Conservation (phyloP, 192 early-diverging fungal species). For the Coemansia erecta region DNA sequence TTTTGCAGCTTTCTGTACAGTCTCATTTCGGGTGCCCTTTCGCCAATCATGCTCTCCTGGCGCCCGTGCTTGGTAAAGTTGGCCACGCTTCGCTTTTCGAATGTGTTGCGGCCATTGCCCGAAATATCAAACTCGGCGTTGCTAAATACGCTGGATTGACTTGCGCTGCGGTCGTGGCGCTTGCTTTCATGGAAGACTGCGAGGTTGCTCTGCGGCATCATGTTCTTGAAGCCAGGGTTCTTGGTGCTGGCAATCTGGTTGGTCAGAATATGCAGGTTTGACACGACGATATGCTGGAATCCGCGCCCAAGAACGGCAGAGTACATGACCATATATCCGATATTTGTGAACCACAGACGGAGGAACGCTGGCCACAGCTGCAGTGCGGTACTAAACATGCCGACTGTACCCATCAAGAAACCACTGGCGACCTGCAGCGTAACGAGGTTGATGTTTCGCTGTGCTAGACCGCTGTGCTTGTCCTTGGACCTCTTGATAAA, state of each 20-base stretch:
- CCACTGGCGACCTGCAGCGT: constrained; percentile 23
- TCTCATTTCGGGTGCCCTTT: constrained; percentile 12
- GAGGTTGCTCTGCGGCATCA: constrained; percentile 21
- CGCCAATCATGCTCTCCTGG: background rate
- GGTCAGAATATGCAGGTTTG: constrained; percentile 38
- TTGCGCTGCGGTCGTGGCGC: constrained; percentile 16
- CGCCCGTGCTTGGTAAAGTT: constrained; percentile 7
- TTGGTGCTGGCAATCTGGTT: constrained; percentile 34
- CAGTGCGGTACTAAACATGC: constrained; percentile 32
- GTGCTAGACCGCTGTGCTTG: constrained; percentile 40
- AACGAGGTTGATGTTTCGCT: constrained; percentile 26
- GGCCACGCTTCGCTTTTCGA: constrained; percentile 18
- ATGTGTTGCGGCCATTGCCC: background rate
- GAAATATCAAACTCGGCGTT: constrained; percentile 24
- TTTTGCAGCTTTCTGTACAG: constrained; percentile 28
- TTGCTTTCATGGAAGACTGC: constrained; percentile 11
- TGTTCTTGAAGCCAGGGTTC: constrained; percentile 19
- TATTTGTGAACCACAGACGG: constrained; percentile 35
- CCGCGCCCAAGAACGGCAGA: constrained; percentile 25
- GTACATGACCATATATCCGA: constrained; percentile 32
- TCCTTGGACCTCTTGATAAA: constrained; percentile 37
- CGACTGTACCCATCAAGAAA: constrained; percentile 19
- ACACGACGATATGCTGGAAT: constrained; percentile 39
- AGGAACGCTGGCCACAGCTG: constrained; percentile 47
- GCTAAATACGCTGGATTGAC: constrained; percentile 38